Evolutionary conservation across 2,329 filamentous ascomycete species (phyloP).

Genomic region (Arthrobotrys iridis): DNA sequence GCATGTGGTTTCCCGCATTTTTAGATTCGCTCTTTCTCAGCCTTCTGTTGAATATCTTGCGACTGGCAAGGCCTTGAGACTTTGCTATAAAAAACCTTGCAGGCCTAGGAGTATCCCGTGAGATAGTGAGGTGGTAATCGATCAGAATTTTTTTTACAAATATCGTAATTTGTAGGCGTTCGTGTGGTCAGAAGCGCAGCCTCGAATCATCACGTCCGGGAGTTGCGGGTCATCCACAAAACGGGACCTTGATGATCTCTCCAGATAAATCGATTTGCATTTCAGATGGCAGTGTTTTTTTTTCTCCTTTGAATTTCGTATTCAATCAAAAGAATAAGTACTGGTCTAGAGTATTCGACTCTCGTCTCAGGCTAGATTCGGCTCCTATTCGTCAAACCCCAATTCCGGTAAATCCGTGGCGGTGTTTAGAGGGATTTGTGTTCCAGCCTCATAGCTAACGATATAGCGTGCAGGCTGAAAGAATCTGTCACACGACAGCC

Average conservation of each 20-base stretch:
- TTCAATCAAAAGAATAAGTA: too few relatives aligned
- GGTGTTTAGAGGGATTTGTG: background rate
- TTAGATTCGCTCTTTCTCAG: background rate
- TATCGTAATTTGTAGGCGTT: too few relatives aligned
- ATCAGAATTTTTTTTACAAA: too few relatives aligned
- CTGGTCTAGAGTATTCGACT: too few relatives aligned
- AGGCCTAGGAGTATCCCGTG: background rate
- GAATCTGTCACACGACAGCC: slow-evolving; percentile 7
- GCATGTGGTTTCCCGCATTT: background rate
- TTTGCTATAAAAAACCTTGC: slow-evolving; percentile 5
- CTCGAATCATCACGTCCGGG: too few relatives aligned
- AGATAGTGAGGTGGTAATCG: background rate
- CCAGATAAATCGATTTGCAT: too few relatives aligned
- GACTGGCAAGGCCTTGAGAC: background rate
- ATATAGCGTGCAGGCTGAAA: background rate
- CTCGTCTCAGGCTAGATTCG: too few relatives aligned
- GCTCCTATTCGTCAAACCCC: background rate
- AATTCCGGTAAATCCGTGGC: background rate
- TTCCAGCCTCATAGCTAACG: background rate
- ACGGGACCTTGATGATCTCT: too few relatives aligned
- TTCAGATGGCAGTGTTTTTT: too few relatives aligned
- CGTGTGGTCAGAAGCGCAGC: too few relatives aligned
- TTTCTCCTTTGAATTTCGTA: too few relatives aligned
- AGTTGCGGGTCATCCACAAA: too few relatives aligned
- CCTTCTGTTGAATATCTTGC: background rate